Evolutionary conservation across 2,329 filamentous ascomycete genomes (phyloP).

Genomic region (Neurospora sp.): DNA sequence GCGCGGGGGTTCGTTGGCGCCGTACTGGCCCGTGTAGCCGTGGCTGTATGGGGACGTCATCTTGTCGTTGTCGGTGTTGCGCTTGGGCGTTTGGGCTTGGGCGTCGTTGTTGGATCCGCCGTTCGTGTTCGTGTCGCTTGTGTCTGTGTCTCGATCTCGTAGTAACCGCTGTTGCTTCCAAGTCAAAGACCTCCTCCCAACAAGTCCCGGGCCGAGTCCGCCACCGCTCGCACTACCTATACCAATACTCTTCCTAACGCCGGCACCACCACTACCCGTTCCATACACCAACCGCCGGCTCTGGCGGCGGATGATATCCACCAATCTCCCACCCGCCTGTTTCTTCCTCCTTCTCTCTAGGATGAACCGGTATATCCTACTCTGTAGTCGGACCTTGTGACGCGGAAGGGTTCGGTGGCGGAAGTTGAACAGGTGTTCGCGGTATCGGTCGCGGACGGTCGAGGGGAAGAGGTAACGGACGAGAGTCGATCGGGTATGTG

Average conservation of each 20-base stretch:
- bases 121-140: neutral
- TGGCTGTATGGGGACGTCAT: conserved; percentile 12
- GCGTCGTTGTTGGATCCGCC: neutral
- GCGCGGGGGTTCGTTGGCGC: conserved; percentile 19
- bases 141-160: neutral
- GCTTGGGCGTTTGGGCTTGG: neutral
- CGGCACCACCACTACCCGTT: conserved; percentile 6
- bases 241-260: conserved; percentile 5
- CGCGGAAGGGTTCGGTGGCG: conserved; percentile 65
- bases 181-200: conserved; percentile 2
- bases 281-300: conserved; percentile 35
- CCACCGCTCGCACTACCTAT: conserved; percentile 17
- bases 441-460: conserved; percentile 51
- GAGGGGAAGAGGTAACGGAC: conserved; percentile 63
- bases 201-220: neutral
- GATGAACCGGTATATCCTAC: conserved; percentile 65
- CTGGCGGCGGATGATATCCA: conserved; percentile 32
- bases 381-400: conserved; percentile 62
- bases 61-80: neutral
- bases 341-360: conserved; percentile 52
- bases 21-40: conserved; percentile 22
- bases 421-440: conserved; percentile 57
- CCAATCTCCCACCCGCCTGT: conserved; percentile 35
- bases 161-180: conserved; percentile 6
- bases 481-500: conserved; percentile 37